Conservation (phyloP, 352 stramenopile species). For the Aphanomyces euteiches region DNA sequence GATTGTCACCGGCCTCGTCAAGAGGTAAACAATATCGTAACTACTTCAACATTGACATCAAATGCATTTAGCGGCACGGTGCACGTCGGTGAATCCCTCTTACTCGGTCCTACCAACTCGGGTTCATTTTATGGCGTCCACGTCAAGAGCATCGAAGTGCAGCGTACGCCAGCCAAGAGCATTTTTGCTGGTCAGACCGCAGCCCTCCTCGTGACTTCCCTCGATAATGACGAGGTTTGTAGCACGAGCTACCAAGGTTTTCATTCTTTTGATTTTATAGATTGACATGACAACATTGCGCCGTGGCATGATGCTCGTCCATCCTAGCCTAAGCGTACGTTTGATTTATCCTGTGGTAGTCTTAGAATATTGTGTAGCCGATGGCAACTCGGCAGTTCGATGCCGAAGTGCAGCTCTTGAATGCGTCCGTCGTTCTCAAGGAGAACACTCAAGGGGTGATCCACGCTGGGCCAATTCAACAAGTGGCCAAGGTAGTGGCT, state of each 20-base stretch:
- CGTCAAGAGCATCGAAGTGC: slow-evolving; percentile 76
- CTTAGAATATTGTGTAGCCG: slow-evolving; percentile 31
- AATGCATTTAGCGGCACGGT: slow-evolving; percentile 48
- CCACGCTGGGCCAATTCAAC: slow-evolving; percentile 68
- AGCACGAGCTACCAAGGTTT: too few relatives aligned
- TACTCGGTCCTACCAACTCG: slow-evolving; percentile 55
- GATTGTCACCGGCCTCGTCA: slow-evolving; percentile 65
- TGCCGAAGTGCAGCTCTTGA: slow-evolving; percentile 68
- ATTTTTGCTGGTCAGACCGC: slow-evolving; percentile 67
- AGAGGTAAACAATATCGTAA: slow-evolving; percentile 35
- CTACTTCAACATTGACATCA: not conserved
- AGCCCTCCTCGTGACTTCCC: slow-evolving; percentile 56
- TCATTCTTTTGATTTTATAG: slow-evolving; percentile 24
- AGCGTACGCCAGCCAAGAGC: slow-evolving; percentile 55
- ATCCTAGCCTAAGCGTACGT: slow-evolving; percentile 47
- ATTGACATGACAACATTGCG: slow-evolving; percentile 38
- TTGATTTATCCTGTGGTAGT: not conserved
- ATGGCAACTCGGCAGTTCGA: slow-evolving; percentile 69
- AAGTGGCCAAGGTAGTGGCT: slow-evolving; percentile 77
- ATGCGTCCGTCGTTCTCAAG: slow-evolving; percentile 49
- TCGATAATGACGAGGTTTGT: slow-evolving; percentile 25
- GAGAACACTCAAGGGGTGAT: slow-evolving; percentile 81
- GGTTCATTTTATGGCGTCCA: slow-evolving; percentile 62
- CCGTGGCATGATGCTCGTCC: slow-evolving; percentile 69
- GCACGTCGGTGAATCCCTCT: slow-evolving; percentile 54